phyloP scores from a whole-genome alignment of 176 grass and related monocot species.

The Cymbopogon citratus region DNA sequence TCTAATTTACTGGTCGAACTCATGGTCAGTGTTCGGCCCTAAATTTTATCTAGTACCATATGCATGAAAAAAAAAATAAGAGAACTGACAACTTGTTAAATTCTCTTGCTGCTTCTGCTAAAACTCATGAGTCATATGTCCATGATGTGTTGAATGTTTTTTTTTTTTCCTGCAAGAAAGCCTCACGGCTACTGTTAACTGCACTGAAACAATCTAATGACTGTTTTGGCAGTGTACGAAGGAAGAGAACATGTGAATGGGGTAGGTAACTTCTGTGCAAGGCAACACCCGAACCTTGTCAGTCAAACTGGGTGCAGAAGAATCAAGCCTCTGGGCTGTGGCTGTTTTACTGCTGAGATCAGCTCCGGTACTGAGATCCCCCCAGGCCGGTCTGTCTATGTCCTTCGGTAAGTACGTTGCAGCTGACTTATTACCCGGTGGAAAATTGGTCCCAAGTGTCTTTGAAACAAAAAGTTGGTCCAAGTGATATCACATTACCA shows the following conservation, averaged over 20 bases:
- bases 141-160: neutral
- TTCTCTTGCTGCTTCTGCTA: too few relatives aligned
- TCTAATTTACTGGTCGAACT: neutral
- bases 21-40: neutral
- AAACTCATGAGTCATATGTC: neutral
- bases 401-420: slow-evolving; percentile 13
- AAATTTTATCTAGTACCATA: neutral
- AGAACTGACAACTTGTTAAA: neutral
- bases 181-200: neutral
- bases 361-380: slow-evolving; percentile 28
- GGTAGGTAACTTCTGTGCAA: neutral
- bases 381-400: neutral
- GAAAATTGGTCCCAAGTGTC: slow-evolving; percentile 18
- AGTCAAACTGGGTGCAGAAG: slow-evolving; percentile 32
- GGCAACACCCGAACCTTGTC: slow-evolving; percentile 6
- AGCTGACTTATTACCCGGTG: slow-evolving; percentile 7
- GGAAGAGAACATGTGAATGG: neutral
- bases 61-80: neutral
- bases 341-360: slow-evolving; percentile 39
- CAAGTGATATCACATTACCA: slow-evolving; percentile 14
- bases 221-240: neutral
- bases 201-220: slow-evolving; percentile 11
- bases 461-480: neutral
- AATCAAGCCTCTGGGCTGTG: slow-evolving; percentile 18
- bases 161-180: neutral